phyloP scores from a whole-genome alignment of 306 rosid species.

The Prunus persica region Prunus_persica_NCBIv2 NC_034013.1:5105001-5105500 shows the following conservation, averaged over 20 bases:
- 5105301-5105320: constrained; percentile 57
- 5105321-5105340: constrained; percentile 81
- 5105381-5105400: constrained; percentile 84
- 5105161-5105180: constrained; percentile 70
- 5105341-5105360: constrained; percentile 79
- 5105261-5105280: constrained; percentile 24
- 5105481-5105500: constrained; percentile 9
- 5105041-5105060: constrained; percentile 1
- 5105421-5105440: constrained; percentile 79
- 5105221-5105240: constrained; percentile 46
- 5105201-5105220: constrained; percentile 77
- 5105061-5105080: constrained; percentile 33
- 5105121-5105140: constrained; percentile 56
- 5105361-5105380: constrained; percentile 75
- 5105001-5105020: constrained; percentile 2
- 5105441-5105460: constrained; percentile 86
- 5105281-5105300: constrained; percentile 17
- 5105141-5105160: constrained; percentile 66
- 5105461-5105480: constrained; percentile 54
- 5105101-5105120: constrained; percentile 72
- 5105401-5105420: constrained; percentile 87
- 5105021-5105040: neutral
- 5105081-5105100: constrained; percentile 52
- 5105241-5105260: constrained; percentile 18
- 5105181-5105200: no score